Conservation (phyloP, 805 yeast genomes). For the Sugiyamaella valdiviana region DNA sequence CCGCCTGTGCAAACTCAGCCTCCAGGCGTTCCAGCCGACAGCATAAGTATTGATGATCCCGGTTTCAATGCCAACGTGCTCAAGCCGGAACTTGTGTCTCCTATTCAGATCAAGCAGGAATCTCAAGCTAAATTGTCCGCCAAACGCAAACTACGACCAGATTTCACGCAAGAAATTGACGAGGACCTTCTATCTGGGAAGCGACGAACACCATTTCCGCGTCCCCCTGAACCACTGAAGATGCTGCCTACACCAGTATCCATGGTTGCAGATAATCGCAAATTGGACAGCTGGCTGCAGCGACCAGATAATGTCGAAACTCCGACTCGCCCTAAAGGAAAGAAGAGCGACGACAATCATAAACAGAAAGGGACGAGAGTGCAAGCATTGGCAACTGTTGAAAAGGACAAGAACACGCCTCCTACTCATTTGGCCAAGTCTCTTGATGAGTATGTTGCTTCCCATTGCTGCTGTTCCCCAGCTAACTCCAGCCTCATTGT, state of each 20-base stretch:
- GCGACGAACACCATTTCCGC: not conserved
- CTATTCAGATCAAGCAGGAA: not conserved
- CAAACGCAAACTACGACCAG: not conserved
- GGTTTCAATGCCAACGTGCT: not conserved
- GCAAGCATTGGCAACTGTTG: not conserved
- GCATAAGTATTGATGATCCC: slow-evolving; percentile 8
- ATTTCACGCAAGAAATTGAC: slow-evolving; percentile 14
- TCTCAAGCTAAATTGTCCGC: not conserved
- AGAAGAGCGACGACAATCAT: not conserved
- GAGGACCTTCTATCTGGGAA: slow-evolving; percentile 12
- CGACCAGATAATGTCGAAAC: not conserved
- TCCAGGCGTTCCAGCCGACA: slow-evolving; percentile 5
- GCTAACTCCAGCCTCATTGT: not conserved
- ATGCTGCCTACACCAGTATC: not conserved
- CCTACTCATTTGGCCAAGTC: not conserved
- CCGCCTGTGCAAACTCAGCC: not conserved
- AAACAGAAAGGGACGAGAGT: not conserved
- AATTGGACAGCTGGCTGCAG: not conserved
- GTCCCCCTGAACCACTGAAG: not conserved
- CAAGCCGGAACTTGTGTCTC: not conserved
- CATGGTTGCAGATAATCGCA: not conserved
- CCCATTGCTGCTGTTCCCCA: not conserved
- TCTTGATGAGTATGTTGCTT: not conserved
- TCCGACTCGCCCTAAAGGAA: not conserved
- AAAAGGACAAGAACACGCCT: not conserved